Base-by-base conservation (phyloP, 169 alveolate species). In the Perkinsus chesapeaki region DNA sequence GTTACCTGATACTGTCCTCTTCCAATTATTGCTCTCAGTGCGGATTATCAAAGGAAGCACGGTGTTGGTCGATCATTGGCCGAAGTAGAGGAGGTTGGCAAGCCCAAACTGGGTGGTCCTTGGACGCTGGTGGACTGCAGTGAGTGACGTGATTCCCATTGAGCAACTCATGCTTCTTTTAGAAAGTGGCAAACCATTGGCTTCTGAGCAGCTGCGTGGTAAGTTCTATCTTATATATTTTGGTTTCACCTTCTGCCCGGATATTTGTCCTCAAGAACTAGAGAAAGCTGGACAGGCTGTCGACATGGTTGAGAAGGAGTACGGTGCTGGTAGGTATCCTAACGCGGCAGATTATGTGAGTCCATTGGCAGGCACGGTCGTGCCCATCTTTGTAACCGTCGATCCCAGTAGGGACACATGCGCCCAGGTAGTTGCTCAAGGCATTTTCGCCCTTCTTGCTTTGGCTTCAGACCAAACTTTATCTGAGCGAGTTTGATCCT, bases 251-350 rank as follows among this genome's bases (percentile, higher is more conserved):
- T 97, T 96, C 91, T 97, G 99, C 92, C 99, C 99, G 90, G 99
- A 97, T 94, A 97, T 97, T 34, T 97, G 99, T 93, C 99, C 99
- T 3, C 98, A 96, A 92, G 99, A 97, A 92, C 94, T 97, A 95
- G 98, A 97, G 90, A 97, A 97, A 39, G 97, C 96, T 92, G 95
- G 96, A 7, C 94, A 93, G 82, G 98, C 97, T 39, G 94, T 95
- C 43, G 97, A 96, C 39, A 93, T 91, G 37, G 92, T 97, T 36
- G 98, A 94, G 47, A 73, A 27, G 82, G 82, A 39, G 23, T 48
- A 38, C 31, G 39, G 47, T 12, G 39, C 3, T 92, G 43, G 39
- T 92, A 60, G n/a, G 12, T 60, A 43, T 34, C n/a, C n/a, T 39
- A 3, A 19, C 38, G 31, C n/a, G 9, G 27, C 5, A 39, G 12